These are phyloP conservation scores for Beauveria pseudobassiana DNA, from an alignment of 2,329 filamentous ascomycete genomes.

Conservation along the genomic window DNA sequence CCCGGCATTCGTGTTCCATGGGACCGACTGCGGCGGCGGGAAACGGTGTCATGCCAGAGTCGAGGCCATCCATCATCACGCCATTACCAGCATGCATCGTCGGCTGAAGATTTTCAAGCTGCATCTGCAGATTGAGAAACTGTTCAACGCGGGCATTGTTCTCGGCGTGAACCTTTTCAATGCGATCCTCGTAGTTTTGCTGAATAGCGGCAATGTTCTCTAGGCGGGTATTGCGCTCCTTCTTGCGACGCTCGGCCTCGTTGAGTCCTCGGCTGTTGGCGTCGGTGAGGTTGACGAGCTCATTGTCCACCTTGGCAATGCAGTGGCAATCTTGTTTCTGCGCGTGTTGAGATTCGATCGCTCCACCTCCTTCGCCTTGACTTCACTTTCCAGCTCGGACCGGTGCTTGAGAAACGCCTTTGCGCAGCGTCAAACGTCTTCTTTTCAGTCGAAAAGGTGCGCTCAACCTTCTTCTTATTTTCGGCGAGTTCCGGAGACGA, in stretches of 20 bases:
- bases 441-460: slow-evolving; percentile 47
- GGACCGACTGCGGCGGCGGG: slow-evolving; percentile 5
- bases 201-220: slow-evolving; percentile 39
- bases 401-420: slow-evolving; percentile 51
- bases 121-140: slow-evolving; percentile 23
- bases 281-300: slow-evolving; percentile 62
- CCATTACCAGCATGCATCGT: slow-evolving; percentile 26
- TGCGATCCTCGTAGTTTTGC: slow-evolving; percentile 36
- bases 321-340: slow-evolving; percentile 63
- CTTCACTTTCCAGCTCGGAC: slow-evolving; percentile 51
- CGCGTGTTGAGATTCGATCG: slow-evolving; percentile 57
- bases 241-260: slow-evolving; percentile 52
- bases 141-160: slow-evolving; percentile 25
- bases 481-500: slow-evolving; percentile 55
- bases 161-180: slow-evolving; percentile 29
- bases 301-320: slow-evolving; percentile 64
- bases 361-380: slow-evolving; percentile 57
- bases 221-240: slow-evolving; percentile 41
- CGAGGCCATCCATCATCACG: slow-evolving; percentile 23
- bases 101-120: slow-evolving; percentile 21
- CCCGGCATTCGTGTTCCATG: slow-evolving; percentile 25
- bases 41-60: slow-evolving; percentile 9
- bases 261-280: slow-evolving; percentile 59
- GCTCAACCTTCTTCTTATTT: slow-evolving; percentile 48
- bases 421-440: slow-evolving; percentile 52